These are phyloP conservation scores for Aspergillus arachidicola DNA, from an alignment of 2,329 filamentous ascomycete species.

Conservation along the genomic window DNA sequence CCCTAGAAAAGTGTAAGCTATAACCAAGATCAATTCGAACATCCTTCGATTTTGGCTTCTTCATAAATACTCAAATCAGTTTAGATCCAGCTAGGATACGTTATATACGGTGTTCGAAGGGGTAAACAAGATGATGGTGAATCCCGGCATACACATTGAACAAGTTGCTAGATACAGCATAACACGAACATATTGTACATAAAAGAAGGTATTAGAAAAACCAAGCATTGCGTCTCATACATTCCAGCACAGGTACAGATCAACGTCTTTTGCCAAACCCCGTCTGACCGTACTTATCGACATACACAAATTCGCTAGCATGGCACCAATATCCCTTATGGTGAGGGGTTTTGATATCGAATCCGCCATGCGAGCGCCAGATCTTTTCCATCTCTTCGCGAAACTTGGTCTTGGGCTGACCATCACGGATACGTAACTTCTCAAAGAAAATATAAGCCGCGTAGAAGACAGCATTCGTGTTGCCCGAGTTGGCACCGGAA, in stretches of 20 bases:
- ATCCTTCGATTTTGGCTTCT: too few species aligned
- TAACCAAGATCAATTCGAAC: too few species aligned
- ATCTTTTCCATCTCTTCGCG: conserved; percentile 55
- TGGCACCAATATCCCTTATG: not conserved
- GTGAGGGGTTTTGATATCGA: not conserved
- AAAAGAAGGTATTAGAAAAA: not conserved
- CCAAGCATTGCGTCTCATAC: too few species aligned
- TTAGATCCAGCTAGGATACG: too few species aligned
- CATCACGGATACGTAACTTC: conserved; percentile 56
- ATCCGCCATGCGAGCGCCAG: conserved; percentile 24
- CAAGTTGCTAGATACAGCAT: not conserved
- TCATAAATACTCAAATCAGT: too few species aligned
- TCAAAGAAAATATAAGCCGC: conserved; percentile 62
- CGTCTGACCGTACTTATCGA: not conserved
- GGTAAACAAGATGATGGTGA: too few species aligned
- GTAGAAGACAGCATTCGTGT: conserved; percentile 55
- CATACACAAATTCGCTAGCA: not conserved
- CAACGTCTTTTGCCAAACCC: not conserved
- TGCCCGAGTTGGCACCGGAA: conserved; percentile 53
- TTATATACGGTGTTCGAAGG: too few species aligned
- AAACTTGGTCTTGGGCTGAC: conserved; percentile 56
- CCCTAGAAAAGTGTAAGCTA: too few species aligned
- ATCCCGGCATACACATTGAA: too few species aligned
- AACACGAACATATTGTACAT: not conserved
- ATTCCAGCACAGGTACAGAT: not conserved